Conservation (phyloP, 83 land plant genomes). For the Picea engelmannii region DNA sequence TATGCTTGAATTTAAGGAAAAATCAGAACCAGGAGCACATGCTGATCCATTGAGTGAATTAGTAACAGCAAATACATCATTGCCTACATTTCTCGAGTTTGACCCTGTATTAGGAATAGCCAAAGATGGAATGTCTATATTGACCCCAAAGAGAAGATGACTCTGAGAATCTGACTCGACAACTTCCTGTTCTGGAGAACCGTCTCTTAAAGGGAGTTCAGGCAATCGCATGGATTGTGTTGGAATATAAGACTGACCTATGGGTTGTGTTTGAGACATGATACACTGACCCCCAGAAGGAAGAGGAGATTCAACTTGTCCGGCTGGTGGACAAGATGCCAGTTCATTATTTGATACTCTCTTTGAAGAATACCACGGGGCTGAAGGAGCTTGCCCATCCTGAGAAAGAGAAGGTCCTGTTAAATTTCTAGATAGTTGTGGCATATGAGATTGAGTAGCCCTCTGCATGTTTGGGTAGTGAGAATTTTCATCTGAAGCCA, state of each 20-base stretch:
- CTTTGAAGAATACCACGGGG: background rate
- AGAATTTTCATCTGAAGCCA: slow-evolving; percentile 25
- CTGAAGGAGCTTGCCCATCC: background rate
- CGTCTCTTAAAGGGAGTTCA: slow-evolving; percentile 31
- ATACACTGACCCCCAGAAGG: background rate
- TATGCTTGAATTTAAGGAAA: background rate
- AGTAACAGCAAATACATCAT: background rate
- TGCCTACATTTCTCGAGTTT: background rate
- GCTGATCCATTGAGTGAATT: background rate
- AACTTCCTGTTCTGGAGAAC: slow-evolving; percentile 25
- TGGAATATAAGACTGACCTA: slow-evolving; percentile 9
- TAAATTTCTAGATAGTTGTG: background rate
- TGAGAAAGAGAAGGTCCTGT: background rate
- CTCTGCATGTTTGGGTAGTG: slow-evolving; percentile 22
- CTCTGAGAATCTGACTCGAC: slow-evolving; percentile 20
- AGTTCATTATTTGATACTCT: slow-evolving; percentile 8
- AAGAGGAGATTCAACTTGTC: background rate
- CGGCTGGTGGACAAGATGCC: background rate
- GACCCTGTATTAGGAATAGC: slow-evolving; percentile 25
- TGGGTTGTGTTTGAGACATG: background rate
- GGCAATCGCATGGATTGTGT: slow-evolving; percentile 20
- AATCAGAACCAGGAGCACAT: background rate
- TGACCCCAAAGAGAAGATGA: slow-evolving; percentile 34
- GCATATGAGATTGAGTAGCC: slow-evolving; percentile 18
- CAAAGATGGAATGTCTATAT: slow-evolving; percentile 39